Evolutionary conservation across 2,329 filamentous ascomycete genomes (phyloP), one percentile per base, ranked within the genome.

Genomic region (Coniochaeta sp.): DNA sequence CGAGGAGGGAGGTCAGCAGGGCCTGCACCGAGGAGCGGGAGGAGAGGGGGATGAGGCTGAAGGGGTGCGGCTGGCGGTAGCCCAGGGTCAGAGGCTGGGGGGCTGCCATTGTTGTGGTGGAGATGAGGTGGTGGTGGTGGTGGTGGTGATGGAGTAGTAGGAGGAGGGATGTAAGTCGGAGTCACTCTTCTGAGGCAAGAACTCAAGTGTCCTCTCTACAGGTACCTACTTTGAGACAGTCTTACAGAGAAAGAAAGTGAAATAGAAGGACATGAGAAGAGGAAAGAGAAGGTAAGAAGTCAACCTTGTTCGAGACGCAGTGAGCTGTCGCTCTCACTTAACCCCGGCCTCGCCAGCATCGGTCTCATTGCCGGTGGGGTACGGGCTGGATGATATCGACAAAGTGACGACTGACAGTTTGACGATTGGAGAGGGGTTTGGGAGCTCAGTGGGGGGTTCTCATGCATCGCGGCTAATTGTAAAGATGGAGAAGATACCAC

Each of bases 1-100:
- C 86, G 28, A 93, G 81, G 10, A 93, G 77, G 3, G 85, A 81
- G 40, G 75, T 74, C 16, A 88, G 79, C 12, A 87, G 83, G 56
- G 82, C 73, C 66, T 88, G 84, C n/a, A 88, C 81, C 1, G 81
- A 84, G 28, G 74, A 70, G 24, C 81, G 77, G 69, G 82, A 77
- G 32, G 73, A 72, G 55, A 86, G 75, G 26, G 77, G 68, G 56
- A 85, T 75, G 61, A 75, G 71, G 40, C 80, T 77, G 70, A 86
- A 86, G 22, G 83, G 82, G 65, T 86, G 83, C n/a, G 72, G 61
- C 72, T 75, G 63, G 76, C 65, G 42, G 67, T 84, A 85, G 64
- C 81, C 82, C 6, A 86, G 74, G 30, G 77, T 72, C 60, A 78
- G 68, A 7, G 64, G 22, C 9, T 28, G 28, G 36, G 55, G 22